A percentile compares a stretch with the other conserved stretches of the same genome.
Conservation (phyloP, 2,329 filamentous ascomycete genomes). For the Aureobasidium sp. region DNA sequence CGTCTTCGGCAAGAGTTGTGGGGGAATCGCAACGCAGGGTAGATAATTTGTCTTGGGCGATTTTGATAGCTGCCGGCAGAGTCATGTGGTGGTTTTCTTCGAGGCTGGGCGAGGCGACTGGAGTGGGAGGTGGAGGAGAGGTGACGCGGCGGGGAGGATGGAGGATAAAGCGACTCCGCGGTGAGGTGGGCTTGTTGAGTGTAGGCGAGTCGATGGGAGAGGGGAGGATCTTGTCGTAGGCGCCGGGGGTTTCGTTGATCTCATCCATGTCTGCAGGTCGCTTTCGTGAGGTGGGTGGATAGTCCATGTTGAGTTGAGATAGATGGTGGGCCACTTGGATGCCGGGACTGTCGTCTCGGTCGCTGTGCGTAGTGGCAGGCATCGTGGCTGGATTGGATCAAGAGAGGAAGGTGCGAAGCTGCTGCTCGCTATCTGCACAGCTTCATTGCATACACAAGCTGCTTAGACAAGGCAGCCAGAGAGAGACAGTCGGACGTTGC, state of each 20-base stretch:
- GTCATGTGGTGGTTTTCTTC: not conserved
- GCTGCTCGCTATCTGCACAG: not conserved
- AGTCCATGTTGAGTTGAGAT: not conserved
- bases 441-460: not conserved
- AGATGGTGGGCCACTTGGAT: not conserved
- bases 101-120: not conserved
- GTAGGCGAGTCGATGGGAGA: not conserved
- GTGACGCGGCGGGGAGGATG: constrained; percentile 8
- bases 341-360: constrained; percentile 7
- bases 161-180: not conserved
- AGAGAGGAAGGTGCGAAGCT: not conserved
- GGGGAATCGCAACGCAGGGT: constrained; percentile 4
- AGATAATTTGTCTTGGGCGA: constrained; percentile 9
- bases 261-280: not conserved
- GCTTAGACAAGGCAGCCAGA: constrained; percentile 7
- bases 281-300: not conserved
- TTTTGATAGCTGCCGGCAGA: not conserved
- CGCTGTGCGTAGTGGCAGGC: not conserved
- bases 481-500: not conserved
- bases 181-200: not conserved
- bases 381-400: not conserved
- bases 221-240: not conserved
- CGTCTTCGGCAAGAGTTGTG: not conserved
- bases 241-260: constrained; percentile 4
- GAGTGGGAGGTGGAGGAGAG: constrained; percentile 9